Percentiles rank a stretch among this genome's conserved stretches.
These are phyloP conservation scores for Pyrus hybrid DNA, from an alignment of 331 rosid species.

Conservation along the genomic window DNA sequence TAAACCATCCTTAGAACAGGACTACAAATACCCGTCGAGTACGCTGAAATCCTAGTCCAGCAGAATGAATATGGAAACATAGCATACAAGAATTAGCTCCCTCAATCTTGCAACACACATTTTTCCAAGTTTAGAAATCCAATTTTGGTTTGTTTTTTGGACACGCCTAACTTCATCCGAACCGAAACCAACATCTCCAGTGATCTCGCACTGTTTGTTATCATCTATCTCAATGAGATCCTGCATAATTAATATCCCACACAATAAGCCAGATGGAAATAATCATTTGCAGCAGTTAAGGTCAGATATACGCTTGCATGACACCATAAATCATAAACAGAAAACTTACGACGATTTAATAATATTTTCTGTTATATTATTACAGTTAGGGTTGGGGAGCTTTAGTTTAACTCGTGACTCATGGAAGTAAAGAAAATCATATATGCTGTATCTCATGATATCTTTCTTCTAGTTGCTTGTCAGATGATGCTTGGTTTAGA, in stretches of 20 bases:
- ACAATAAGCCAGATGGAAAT: background rate
- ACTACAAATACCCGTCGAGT: background rate
- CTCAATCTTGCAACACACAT: constrained; percentile 19
- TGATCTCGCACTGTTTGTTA: constrained; percentile 71
- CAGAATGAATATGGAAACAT: background rate
- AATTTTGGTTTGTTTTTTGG: constrained; percentile 30
- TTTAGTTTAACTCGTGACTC: background rate
- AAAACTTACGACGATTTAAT: background rate
- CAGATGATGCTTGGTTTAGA: background rate
- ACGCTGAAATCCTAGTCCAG: background rate
- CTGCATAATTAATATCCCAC: constrained; percentile 26
- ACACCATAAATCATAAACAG: background rate
- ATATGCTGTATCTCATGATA: too few relatives aligned
- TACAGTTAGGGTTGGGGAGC: background rate
- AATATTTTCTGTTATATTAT: background rate
- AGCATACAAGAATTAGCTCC: background rate
- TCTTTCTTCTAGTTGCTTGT: background rate
- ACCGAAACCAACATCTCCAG: constrained; percentile 77
- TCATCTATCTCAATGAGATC: constrained; percentile 55
- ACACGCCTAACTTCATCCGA: constrained; percentile 74
- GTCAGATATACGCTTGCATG: background rate
- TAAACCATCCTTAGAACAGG: background rate
- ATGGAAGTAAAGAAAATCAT: background rate
- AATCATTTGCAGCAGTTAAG: background rate
- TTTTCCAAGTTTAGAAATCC: constrained; percentile 27